These are phyloP conservation scores for Citrus sp. DNA, from an alignment of 345 rosid genomes.

Conservation along the genomic window DNA sequence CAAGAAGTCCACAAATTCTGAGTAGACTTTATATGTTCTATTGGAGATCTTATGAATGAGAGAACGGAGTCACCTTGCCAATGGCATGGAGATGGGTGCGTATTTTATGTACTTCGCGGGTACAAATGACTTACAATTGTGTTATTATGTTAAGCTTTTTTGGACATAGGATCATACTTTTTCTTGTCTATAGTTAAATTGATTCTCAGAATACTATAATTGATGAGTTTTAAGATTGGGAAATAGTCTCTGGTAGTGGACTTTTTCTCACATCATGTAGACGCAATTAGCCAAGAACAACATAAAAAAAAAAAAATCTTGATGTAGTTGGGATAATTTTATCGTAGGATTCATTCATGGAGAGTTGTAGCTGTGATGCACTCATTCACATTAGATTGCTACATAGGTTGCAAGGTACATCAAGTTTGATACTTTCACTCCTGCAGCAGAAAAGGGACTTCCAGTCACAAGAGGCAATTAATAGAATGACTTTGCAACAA, in stretches of 20 bases:
- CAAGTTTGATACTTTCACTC: slow-evolving; percentile 95
- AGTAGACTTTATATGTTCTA: not conserved
- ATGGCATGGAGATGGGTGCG: not conserved
- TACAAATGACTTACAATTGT: not conserved
- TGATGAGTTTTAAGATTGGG: not conserved
- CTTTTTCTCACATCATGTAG: not conserved
- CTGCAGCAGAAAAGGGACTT: slow-evolving; percentile 82
- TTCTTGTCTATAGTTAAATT: not conserved
- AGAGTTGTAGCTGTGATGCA: not conserved
- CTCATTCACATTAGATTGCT: slow-evolving; percentile 19
- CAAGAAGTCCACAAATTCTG: not conserved
- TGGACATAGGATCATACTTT: not conserved
- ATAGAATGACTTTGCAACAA: slow-evolving; percentile 86
- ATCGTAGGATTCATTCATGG: not conserved
- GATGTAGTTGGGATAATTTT: not conserved
- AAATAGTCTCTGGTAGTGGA: not conserved
- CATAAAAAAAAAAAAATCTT: not conserved
- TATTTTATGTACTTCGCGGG: not conserved
- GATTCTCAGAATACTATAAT: not conserved
- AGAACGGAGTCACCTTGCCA: not conserved
- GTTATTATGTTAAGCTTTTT: not conserved
- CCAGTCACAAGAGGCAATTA: slow-evolving; percentile 89
- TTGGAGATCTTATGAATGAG: not conserved
- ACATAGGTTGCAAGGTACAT: slow-evolving; percentile 59
- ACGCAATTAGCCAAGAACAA: not conserved